Evolutionary conservation across 352 stramenopile species (phyloP), one percentile per base, ranked within the genome.

Genomic region (Phytopythium ostracodes): DNA sequence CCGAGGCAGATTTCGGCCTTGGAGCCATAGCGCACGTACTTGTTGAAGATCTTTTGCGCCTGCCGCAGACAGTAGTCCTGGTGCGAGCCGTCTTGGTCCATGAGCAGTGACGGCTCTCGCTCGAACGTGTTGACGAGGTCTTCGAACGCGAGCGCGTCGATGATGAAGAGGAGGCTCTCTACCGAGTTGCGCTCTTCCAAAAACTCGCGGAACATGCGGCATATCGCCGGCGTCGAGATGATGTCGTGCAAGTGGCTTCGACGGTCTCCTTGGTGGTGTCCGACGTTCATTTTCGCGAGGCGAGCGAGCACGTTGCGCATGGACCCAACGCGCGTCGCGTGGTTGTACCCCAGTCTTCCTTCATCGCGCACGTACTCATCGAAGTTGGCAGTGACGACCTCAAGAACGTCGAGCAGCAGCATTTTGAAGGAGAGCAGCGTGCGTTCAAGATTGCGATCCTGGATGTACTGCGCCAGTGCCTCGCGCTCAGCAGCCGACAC

Each of bases 11-110:
- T 77, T 63, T 89, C 80, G 8, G 81, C 77, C 53, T 89, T 89
- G 3, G 81, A 89, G 24, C 81, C 81, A 52, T 80, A 87, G 15
- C 80, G 80, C 22, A 91, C 75, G 47, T 87, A 91, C 62, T 91
- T 91, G 66, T 81, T 89, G 63, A 88, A 91, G 66, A 88, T 89
- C 49, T 91, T 91, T 46, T 87, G 77, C 4, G 80, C 77, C 33
- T 88, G 73, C 1, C 79, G 75, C 38, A 87, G 63, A 22, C 77
- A 85, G 33, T 84, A 91, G 44, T 87, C 78, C 43, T 84, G 63
- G 17, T 79, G 75, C 3, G 77, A 84, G 2, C 56, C 58, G 36
- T 70, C 61, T 18, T 49, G n/a, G 7, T 59, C 38, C 42, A 38
- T 14, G 8, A 65, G 50, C 18, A 76, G 50, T 0, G 54, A 60